Percentiles rank a stretch among this genome's conserved stretches.
These are phyloP conservation scores for Rhodomyrtus psidioides DNA, from an alignment of 441 rosid species.

Conservation along the genomic window DNA sequence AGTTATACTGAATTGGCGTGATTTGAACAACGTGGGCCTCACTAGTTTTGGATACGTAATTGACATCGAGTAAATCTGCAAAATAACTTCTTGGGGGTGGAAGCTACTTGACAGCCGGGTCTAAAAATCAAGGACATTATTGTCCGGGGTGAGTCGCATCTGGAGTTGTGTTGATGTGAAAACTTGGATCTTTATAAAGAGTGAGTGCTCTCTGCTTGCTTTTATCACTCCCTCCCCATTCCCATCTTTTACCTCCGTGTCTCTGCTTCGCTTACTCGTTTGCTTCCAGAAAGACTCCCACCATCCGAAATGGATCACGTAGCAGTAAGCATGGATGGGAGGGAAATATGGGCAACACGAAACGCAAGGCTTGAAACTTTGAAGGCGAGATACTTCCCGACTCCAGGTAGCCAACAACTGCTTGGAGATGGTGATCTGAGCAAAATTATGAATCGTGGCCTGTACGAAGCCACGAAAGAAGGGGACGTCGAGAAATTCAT, in stretches of 20 bases:
- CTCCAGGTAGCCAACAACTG: fast-evolving
- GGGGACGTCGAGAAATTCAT: fast-evolving
- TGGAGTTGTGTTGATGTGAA: neutral
- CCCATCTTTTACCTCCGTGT: too few relatives aligned
- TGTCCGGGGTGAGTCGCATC: too few relatives aligned
- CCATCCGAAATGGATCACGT: neutral
- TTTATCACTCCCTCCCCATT: too few relatives aligned
- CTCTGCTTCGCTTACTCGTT: too few relatives aligned
- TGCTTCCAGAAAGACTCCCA: neutral
- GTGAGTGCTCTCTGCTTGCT: neutral
- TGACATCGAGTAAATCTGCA: too few relatives aligned
- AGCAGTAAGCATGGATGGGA: neutral
- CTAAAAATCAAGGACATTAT: too few relatives aligned
- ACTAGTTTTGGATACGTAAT: too few relatives aligned
- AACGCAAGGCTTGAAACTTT: neutral
- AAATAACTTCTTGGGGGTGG: too few relatives aligned
- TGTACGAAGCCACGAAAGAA: neutral
- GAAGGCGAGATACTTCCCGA: fast-evolving
- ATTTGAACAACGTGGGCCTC: too few relatives aligned
- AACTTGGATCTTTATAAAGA: neutral
- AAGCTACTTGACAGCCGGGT: too few relatives aligned
- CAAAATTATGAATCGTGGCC: neutral
- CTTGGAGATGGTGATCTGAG: fast-evolving
- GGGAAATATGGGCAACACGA: fast-evolving
- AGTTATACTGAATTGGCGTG: too few relatives aligned